Percentiles rank a stretch among this genome's conserved stretches.
These are phyloP conservation scores for Pholiota molesta DNA, from an alignment of 768 basidiomycete genomes.

Conservation along the genomic window DNA sequence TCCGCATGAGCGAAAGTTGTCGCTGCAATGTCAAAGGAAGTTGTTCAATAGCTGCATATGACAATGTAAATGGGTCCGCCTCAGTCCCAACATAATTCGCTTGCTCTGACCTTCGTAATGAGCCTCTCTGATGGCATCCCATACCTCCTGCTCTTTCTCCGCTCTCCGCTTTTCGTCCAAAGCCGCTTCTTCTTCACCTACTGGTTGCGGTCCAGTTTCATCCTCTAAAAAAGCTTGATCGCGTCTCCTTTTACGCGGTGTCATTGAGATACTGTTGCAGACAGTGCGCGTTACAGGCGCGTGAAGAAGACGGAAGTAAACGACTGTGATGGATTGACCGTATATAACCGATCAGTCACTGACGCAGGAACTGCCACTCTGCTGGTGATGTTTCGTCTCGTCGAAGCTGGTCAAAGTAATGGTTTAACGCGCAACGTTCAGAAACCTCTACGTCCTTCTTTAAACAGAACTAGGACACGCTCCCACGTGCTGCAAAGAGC, in stretches of 20 bases:
- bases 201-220: slow-evolving; percentile 20
- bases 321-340: background rate
- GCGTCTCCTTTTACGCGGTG: slow-evolving; percentile 51
- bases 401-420: too few relatives aligned
- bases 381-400: too few relatives aligned
- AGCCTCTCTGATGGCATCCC: slow-evolving; percentile 79
- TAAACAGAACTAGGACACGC: background rate
- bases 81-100: background rate
- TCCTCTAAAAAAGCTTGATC: slow-evolving; percentile 40
- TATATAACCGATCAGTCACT: background rate
- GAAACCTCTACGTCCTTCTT: too few relatives aligned
- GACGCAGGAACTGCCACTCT: too few relatives aligned
- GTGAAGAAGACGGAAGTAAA: background rate
- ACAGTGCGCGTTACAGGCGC: background rate
- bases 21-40: slow-evolving; percentile 75
- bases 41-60: slow-evolving; percentile 69
- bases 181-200: slow-evolving; percentile 29
- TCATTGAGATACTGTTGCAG: slow-evolving; percentile 23
- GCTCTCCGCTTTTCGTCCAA: slow-evolving; percentile 22
- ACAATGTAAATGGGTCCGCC: background rate
- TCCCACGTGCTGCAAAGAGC: background rate
- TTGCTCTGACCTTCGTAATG: slow-evolving; percentile 67
- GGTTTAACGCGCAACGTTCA: too few relatives aligned
- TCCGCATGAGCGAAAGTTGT: slow-evolving; percentile 68
- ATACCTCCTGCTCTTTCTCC: slow-evolving; percentile 65